Base-by-base conservation (phyloP, 2,329 filamentous ascomycete genomes). In the Xylariales sp. region DNA sequence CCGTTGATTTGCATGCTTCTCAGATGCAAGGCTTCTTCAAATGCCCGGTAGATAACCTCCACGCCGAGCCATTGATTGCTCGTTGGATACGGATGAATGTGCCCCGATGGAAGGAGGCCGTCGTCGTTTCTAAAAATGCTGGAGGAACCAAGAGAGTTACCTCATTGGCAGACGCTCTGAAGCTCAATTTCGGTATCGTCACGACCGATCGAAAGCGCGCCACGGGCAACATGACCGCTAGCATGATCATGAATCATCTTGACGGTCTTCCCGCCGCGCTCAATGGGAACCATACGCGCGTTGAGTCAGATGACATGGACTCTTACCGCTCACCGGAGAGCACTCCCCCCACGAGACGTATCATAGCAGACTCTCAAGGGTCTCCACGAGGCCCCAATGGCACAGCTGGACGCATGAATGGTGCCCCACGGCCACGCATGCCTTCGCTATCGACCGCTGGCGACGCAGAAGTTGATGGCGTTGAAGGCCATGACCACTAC, bases 11-110 rank as follows among this genome's bases (percentile, higher is more conserved):
- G 20, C 93, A 98, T 67, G 87, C 87, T 37, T 89, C 86, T n/a
- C 93, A 97, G 69, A 97, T 97, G 88, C 93, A 98, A 67, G 93
- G 93, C 41, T 98, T 98, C 69, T 98, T 98, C 75, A 87, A 87
- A 57, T 95, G 91, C 52, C 93, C 93, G 0, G 91, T 98, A 43
- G 93, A 98, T 65, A 97, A 98, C 57, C 81, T 98, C 37, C 88
- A 95, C 53, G 93, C 93, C 36, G 93, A 98, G 62, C 91, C 93
- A 13, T 76, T 97, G 46, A 88, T 98, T 54, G 89, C 91, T 38
- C 85, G 88, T 52, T 98, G 93, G 93, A 95, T 98, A 54, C 83
- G 85, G 43, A 80, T 84, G 60, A 93, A 96, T 57, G 84, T 98
- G 27, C 73, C 79, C 12, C 80, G 85, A 47, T 98, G 93, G 93